Evolutionary conservation across 1,284 basidiomycete species (phyloP).

Genomic region (Malassezia obtusa): DNA sequence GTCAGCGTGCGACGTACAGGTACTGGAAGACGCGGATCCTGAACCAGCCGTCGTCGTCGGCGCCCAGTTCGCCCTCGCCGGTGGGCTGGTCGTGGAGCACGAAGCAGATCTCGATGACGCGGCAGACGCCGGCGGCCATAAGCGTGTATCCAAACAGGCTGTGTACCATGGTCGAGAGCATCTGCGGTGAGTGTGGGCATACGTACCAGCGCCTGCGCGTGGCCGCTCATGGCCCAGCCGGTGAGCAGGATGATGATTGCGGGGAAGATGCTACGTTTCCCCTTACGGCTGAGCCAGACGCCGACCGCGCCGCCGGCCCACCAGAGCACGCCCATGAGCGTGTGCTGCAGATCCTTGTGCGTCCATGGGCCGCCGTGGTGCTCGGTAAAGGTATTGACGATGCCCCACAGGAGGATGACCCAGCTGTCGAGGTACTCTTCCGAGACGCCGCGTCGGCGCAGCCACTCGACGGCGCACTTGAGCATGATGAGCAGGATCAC

Average conservation of each 20-base stretch:
- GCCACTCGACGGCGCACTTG: slow-evolving; percentile 71
- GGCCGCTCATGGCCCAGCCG: slow-evolving; percentile 89
- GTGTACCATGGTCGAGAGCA: slow-evolving; percentile 58
- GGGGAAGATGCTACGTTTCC: slow-evolving; percentile 74
- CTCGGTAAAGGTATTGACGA: slow-evolving; percentile 87
- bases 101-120: slow-evolving; percentile 80
- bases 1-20: slow-evolving; percentile 14
- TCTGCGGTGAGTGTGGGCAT: slow-evolving; percentile 49
- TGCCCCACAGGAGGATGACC: slow-evolving; percentile 73
- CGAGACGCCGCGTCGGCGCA: slow-evolving; percentile 53
- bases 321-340: slow-evolving; percentile 57
- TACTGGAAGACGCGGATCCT: slow-evolving; percentile 28
- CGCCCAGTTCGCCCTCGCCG: slow-evolving; percentile 16
- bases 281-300: slow-evolving; percentile 71
- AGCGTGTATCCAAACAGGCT: slow-evolving; percentile 72
- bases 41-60: slow-evolving; percentile 10
- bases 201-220: slow-evolving; percentile 73
- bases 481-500: slow-evolving; percentile 73
- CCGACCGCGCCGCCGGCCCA: slow-evolving; percentile 83
- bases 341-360: slow-evolving; percentile 89
- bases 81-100: slow-evolving; percentile 51
- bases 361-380: slow-evolving; percentile 51
- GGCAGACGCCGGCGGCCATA: slow-evolving; percentile 70
- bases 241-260: slow-evolving; percentile 60
- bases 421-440: slow-evolving; percentile 87